Base-by-base conservation (phyloP, 257 asterid genomes). In the Petrea volubilis region DNA sequence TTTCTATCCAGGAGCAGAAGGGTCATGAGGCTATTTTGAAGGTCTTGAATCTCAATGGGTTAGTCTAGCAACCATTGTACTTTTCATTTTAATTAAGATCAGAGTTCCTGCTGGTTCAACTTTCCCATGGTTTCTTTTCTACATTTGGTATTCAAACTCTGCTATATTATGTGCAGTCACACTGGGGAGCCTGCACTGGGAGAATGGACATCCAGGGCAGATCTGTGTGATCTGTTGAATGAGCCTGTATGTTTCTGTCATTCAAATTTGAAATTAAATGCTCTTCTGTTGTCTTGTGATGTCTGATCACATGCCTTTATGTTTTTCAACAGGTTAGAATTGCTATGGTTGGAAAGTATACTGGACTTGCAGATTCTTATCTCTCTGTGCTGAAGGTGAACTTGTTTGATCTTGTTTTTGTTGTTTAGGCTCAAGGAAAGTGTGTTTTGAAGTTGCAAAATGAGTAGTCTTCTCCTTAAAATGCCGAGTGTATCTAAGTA, bases 21-120 rank as follows among this genome's bases (percentile, higher is more conserved):
- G 98, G 92, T 59, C 98, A 93, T 81, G 91, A 87, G 80, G 93
- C 97, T 64, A 90, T 93, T 78, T 74, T 90, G 83, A 89, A 84
- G 82, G 97, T 79, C 83, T 78, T 93, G 79, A 87, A 89, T 64
- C 87, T 89, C 64, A 74, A 75, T 47, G 72, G 93, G 97, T 90
- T 60, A 60, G 96, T 83, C 68, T 38, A 66, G 71, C 76, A 64
- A 68, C 74, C 67, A 14, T 49, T 29, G 3, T 41, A 17, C 29
- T 50, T 40, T 74, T 69, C 25, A 43, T 71, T 28, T 43, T 44
- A 50, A 21, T 53, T 31, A 53, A 62, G 55, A 68, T 44, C n/a
- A 34, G 47, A 68, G 6, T n/a, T 43, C 36, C 34, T 68, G 38
- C 67, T 68, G 57, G 53, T 60, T 46, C 25, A 17, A 53, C 31